These are phyloP conservation scores for Starmerella asiatica DNA, from an alignment of 805 yeast species.

Conservation along the genomic window DNA sequence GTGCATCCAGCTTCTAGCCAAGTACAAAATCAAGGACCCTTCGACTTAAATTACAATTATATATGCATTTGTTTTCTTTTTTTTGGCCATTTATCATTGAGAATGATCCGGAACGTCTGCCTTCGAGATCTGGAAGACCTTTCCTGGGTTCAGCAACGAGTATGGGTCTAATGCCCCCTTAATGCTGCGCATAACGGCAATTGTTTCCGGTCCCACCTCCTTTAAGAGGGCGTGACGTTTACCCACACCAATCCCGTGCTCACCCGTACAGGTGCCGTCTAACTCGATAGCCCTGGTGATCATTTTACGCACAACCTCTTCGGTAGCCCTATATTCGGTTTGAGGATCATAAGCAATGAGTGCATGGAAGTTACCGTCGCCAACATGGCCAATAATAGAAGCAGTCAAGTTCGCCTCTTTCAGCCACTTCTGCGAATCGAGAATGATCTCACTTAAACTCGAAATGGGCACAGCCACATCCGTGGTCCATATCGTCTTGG, in stretches of 20 bases:
- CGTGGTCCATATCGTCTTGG: constrained; percentile 70
- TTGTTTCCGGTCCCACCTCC: constrained; percentile 55
- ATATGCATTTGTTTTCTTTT: too few relatives aligned
- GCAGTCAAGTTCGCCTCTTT: constrained; percentile 39
- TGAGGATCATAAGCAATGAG: constrained; percentile 44
- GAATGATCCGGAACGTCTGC: constrained; percentile 9
- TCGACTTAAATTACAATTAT: too few relatives aligned
- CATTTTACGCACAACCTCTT: constrained; percentile 54
- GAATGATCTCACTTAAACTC: constrained; percentile 43
- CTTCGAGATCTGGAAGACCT: constrained; percentile 37
- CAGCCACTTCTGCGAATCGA: constrained; percentile 51
- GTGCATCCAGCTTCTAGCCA: constrained; percentile 16
- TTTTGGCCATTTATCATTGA: background rate
- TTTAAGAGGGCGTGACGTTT: constrained; percentile 49
- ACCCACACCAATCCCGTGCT: constrained; percentile 78
- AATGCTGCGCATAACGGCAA: constrained; percentile 59
- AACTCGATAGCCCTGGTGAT: constrained; percentile 38
- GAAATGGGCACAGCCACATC: constrained; percentile 87
- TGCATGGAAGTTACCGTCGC: constrained; percentile 85
- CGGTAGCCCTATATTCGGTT: constrained; percentile 37
- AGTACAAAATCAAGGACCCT: constrained; percentile 11
- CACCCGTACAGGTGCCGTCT: constrained; percentile 85
- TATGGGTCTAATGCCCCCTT: constrained; percentile 66
- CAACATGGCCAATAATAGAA: constrained; percentile 73
- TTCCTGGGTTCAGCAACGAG: constrained; percentile 66